Conservation (phyloP, 208 protist species). For the Leptomonas seymouri region DNA sequence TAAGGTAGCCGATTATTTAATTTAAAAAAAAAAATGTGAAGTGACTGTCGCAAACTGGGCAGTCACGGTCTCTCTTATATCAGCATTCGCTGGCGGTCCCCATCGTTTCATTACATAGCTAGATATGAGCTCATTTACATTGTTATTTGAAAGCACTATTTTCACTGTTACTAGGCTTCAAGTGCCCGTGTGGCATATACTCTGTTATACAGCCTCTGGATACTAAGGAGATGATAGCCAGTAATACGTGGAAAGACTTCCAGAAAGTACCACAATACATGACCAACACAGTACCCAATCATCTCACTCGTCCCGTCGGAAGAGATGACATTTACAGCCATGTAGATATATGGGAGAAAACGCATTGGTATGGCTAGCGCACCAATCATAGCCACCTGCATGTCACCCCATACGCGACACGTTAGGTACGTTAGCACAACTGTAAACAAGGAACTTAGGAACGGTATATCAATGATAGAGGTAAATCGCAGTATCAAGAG, state of each 20-base stretch:
- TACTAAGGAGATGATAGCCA: conserved; percentile 52
- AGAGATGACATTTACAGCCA: conserved; percentile 39
- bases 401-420: conserved; percentile 59
- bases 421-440: conserved; percentile 77
- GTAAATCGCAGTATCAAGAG: conserved; percentile 55
- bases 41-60: too few relatives aligned
- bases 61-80: neutral
- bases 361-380: conserved; percentile 58
- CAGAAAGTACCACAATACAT: conserved; percentile 81
- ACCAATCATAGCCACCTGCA: conserved; percentile 56
- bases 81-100: too few relatives aligned
- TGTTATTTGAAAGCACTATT: neutral
- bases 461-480: conserved; percentile 53
- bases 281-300: conserved; percentile 59
- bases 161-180: neutral
- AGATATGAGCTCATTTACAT: neutral
- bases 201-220: conserved; percentile 46
- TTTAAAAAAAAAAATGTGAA: too few relatives aligned
- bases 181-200: conserved; percentile 16
- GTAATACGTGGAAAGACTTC: conserved; percentile 91
- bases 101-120: neutral
- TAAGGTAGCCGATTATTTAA: too few relatives aligned
- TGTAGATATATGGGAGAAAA: conserved; percentile 57
- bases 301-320: conserved; percentile 42
- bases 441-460: conserved; percentile 57